Conservation (phyloP, 2,329 filamentous ascomycete genomes). For the Fusarium anthophilum region DNA sequence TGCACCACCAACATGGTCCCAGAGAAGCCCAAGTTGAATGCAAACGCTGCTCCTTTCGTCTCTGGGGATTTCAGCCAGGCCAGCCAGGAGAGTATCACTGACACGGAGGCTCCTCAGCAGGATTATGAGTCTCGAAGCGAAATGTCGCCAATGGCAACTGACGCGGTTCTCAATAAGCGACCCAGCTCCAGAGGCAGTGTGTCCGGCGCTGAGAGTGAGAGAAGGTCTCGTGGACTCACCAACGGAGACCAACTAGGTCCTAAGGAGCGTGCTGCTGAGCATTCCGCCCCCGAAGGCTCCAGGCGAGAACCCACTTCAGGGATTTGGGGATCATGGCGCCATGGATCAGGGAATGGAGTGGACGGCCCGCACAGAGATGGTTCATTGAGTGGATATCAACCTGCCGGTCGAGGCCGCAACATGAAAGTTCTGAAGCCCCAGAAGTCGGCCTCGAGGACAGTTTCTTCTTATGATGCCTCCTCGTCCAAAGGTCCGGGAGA, state of each 20-base stretch:
- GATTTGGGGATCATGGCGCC: conserved; percentile 79
- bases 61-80: conserved; percentile 46
- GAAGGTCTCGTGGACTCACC: conserved; percentile 41
- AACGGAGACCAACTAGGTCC: conserved; percentile 35
- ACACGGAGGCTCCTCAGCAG: conserved; percentile 31
- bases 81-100: conserved; percentile 24
- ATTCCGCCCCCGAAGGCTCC: conserved; percentile 42
- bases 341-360: conserved; percentile 58
- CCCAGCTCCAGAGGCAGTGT: conserved; percentile 46
- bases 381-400: conserved; percentile 74
- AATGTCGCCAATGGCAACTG: conserved; percentile 50
- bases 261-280: conserved; percentile 40
- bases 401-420: conserved; percentile 69
- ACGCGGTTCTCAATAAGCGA: conserved; percentile 48
- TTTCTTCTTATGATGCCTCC: conserved; percentile 62
- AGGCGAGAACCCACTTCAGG: conserved; percentile 62
- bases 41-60: conserved; percentile 56
- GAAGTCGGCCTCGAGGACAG: conserved; percentile 69
- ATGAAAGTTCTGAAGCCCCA: conserved; percentile 92
- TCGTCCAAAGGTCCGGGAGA: conserved; percentile 58
- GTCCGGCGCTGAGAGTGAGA: conserved; percentile 57
- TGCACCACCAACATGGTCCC: conserved; percentile 67
- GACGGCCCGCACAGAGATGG: conserved; percentile 64
- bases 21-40: conserved; percentile 68
- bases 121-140: conserved; percentile 41